These are phyloP conservation scores for Kazachstania viticola DNA, from an alignment of 805 yeast species.

Conservation along the genomic window DNA sequence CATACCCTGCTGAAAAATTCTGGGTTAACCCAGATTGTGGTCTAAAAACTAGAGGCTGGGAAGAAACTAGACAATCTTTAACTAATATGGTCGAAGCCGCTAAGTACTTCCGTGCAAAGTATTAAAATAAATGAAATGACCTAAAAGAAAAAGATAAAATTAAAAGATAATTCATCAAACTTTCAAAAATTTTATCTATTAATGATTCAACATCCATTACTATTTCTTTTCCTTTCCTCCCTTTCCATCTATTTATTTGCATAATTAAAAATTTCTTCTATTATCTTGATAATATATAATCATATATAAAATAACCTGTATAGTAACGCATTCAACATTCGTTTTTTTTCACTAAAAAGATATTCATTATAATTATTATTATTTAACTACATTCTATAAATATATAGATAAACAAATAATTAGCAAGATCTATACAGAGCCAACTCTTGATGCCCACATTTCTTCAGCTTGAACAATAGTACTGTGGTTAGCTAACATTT, in stretches of 20 bases:
- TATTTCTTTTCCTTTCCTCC: conserved; percentile 30
- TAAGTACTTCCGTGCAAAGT: conserved; percentile 75
- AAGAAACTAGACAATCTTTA: conserved; percentile 87
- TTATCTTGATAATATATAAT: conserved; percentile 4
- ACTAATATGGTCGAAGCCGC: conserved; percentile 99
- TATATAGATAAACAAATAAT: too few species aligned
- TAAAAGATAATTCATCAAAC: conserved; percentile 1
- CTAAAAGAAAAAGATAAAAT: conserved; percentile 8
- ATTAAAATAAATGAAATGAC: too few species aligned
- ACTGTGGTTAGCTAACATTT: conserved; percentile 85
- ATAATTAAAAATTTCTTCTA: conserved; percentile 1
- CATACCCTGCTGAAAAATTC: conserved; percentile 94
- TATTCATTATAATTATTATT: background rate
- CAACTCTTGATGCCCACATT: conserved; percentile 45
- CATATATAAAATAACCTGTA: conserved; percentile 7
- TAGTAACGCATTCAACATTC: conserved; percentile 29
- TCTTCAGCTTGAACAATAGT: conserved; percentile 90
- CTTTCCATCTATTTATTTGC: conserved; percentile 8
- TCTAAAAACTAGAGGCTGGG: conserved; percentile 99
- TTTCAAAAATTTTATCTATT: too few species aligned
- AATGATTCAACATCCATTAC: conserved; percentile 8
- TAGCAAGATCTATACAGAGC: conserved; percentile 7
- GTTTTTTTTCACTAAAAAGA: conserved; percentile 5
- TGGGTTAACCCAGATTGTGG: conserved; percentile 99
- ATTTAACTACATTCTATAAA: too few species aligned